phyloP scores from a whole-genome alignment of 106 monocot genomes.

The Hemerocallis citrina region DNA sequence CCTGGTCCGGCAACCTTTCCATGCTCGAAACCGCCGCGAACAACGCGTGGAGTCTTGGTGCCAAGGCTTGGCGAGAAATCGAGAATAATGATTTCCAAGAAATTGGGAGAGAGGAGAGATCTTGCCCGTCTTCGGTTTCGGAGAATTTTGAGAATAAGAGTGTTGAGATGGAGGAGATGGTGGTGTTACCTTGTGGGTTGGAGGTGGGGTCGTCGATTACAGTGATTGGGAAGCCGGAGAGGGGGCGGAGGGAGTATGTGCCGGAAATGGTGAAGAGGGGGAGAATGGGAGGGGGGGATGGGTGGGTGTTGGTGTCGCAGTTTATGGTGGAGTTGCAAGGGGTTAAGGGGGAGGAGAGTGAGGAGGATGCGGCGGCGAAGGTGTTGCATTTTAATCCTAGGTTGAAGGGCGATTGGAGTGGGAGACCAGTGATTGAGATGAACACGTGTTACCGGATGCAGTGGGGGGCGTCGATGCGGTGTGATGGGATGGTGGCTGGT shows the following conservation, averaged over 20 bases:
- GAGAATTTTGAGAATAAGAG: conserved; percentile 7
- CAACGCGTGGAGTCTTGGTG: conserved; percentile 70
- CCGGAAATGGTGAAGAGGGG: conserved; percentile 44
- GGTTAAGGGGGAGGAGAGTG: conserved; percentile 70
- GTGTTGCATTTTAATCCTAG: conserved; percentile 81
- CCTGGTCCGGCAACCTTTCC: conserved; percentile 33
- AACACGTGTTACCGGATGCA: conserved; percentile 90
- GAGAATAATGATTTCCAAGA: neutral
- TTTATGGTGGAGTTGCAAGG: conserved; percentile 88
- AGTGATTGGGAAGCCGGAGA: conserved; percentile 64
- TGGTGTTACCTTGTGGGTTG: conserved; percentile 76
- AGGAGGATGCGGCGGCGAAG: conserved; percentile 69
- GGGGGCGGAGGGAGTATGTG: conserved; percentile 49
- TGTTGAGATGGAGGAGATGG: conserved; percentile 20
- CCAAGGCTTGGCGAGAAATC: conserved; percentile 72
- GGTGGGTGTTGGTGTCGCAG: conserved; percentile 62
- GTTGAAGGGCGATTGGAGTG: conserved; percentile 76
- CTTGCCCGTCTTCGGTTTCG: conserved; percentile 56
- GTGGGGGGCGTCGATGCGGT: conserved; percentile 73
- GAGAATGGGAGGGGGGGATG: conserved; percentile 25
- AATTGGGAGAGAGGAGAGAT: conserved; percentile 20
- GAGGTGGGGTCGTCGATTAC: conserved; percentile 64
- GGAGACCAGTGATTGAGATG: conserved; percentile 59
- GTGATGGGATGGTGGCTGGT: conserved; percentile 47
- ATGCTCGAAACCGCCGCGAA: conserved; percentile 62